These are phyloP conservation scores for Colletotrichum tamarilloi DNA, from an alignment of 2,329 filamentous ascomycete genomes.

Conservation along the genomic window DNA sequence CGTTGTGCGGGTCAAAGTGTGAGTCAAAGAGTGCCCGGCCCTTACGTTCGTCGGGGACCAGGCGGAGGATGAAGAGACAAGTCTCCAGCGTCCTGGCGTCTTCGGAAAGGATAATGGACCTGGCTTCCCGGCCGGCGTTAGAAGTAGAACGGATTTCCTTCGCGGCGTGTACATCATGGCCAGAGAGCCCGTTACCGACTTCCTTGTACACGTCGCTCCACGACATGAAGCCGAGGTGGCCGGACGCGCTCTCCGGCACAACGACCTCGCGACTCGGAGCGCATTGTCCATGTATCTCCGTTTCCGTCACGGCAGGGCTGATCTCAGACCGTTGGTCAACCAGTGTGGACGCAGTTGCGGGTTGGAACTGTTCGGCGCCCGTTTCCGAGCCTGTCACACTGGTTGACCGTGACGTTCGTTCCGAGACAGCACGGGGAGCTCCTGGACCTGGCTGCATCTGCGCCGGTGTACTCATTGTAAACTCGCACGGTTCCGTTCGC, in stretches of 20 bases:
- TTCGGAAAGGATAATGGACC: background rate
- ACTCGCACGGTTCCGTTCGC: constrained; percentile 48
- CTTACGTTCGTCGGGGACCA: constrained; percentile 42
- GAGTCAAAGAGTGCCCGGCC: constrained; percentile 29
- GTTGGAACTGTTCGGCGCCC: background rate
- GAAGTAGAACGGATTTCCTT: constrained; percentile 15
- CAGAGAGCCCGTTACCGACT: constrained; percentile 50
- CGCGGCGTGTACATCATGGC: background rate
- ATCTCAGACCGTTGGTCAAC: background rate
- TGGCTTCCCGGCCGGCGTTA: constrained; percentile 45
- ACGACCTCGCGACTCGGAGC: background rate
- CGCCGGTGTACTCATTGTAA: constrained; percentile 36
- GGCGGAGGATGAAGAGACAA: constrained; percentile 50
- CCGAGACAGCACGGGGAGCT: background rate
- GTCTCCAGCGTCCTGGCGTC: constrained; percentile 44
- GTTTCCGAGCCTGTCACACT: background rate
- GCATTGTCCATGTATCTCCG: background rate
- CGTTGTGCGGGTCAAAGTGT: constrained; percentile 36
- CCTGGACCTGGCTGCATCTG: background rate
- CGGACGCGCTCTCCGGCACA: constrained; percentile 36
- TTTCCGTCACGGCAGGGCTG: background rate
- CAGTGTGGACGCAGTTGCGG: background rate
- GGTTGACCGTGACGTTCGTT: background rate
- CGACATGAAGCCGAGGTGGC: constrained; percentile 58
- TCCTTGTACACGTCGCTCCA: constrained; percentile 55